Base-by-base conservation (phyloP, 2,329 filamentous ascomycete species). In the Boeremia exigua region DNA sequence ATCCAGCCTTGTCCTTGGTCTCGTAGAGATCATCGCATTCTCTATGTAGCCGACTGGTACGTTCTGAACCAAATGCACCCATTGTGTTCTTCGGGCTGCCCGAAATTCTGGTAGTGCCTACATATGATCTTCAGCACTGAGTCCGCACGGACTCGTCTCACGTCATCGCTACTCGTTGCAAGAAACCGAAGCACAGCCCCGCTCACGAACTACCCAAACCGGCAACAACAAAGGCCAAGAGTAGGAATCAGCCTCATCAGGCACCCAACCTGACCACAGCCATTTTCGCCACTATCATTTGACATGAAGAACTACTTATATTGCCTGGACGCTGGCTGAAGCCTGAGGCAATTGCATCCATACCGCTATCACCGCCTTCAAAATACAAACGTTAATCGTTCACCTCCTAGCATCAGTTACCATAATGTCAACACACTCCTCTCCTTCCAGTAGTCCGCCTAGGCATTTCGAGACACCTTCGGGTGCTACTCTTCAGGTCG, bases 401-500 rank as follows among this genome's bases (percentile, higher is more conserved):
- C 9, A 33, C 19, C 7, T 10, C 9, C 15, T 39, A 28, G 2
- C 2, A 17, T 17, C 11, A 28, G 9, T 11, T 7, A 28, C 17
- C 12, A 25, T 29, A 42, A 30, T 56, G 53, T 56, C 53, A 5
- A 28, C 46, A 14, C 36, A 38, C 7, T 50, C 53, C 6, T 47
- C 47, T 6, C 29, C 29, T 15, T 11, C 42, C 2, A 27, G 34
- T 5, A 43, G 42, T 27, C 53, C 53, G 14, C 47, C 39, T 7
- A 23, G 32, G 7, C 30, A 42, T 12, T 50, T 42, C 29, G 47
- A 50, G 14, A 51, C 47, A 36, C 37, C 47, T 4, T 37, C 27
- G n/a, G 57, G 62, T 17, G 54, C 60, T 2, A 53, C 40, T 2
- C 62, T 67, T 17, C 56, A 60, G 47, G 58, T 67, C 4, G 57